Evolutionary conservation across 208 protist genomes (phyloP), one percentile per base, ranked within the genome.

Genomic region (Acanthamoeba castellanii): DNA sequence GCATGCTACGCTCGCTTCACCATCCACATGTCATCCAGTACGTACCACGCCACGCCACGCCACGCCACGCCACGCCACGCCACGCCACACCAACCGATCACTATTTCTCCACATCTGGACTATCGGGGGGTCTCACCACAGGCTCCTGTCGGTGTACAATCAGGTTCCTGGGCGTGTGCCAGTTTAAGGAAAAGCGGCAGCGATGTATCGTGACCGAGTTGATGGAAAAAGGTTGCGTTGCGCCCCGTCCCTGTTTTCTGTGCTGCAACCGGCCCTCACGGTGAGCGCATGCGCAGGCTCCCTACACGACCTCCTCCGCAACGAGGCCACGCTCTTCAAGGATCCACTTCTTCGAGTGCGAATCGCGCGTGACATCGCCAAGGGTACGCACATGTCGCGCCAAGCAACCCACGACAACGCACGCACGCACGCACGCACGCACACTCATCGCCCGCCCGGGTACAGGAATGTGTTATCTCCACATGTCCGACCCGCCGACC

Each of bases 291-390:
- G n/a, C 66, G 22, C 76, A 85, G 76, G 76, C 14, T 85, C 76
- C 7, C 22, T 85, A 42, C 76, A 85, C n/a, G 76, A 85, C 42
- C 16, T 85, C 42, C 76, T 85, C 22, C n/a, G 76, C 61, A 76
- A 50, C 32, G 55, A 94, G 18, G 11, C 55, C 66, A 59, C 30
- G 9, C 13, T 66, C 34, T 85, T 85, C 30, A 55, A 59, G 30
- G 55, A 78, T 14, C 95, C 84, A 66, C 52, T 64, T 18, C 66
- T 91, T 8, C 52, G 93, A 14, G 27, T 96, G 18, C 90, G 91
- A 25, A 96, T 97, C 42, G 95, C 95, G 0, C 57, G 55, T 11
- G 96, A 96, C 30, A 93, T 97, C 14, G 96, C 95, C 27, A 81
- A 87, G 47, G 96, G 96, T 45, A 57, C 30, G 30, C 14, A 14